Evolutionary conservation across 169 alveolate species (phyloP).

Genomic region (Eimeria praecox): DNA sequence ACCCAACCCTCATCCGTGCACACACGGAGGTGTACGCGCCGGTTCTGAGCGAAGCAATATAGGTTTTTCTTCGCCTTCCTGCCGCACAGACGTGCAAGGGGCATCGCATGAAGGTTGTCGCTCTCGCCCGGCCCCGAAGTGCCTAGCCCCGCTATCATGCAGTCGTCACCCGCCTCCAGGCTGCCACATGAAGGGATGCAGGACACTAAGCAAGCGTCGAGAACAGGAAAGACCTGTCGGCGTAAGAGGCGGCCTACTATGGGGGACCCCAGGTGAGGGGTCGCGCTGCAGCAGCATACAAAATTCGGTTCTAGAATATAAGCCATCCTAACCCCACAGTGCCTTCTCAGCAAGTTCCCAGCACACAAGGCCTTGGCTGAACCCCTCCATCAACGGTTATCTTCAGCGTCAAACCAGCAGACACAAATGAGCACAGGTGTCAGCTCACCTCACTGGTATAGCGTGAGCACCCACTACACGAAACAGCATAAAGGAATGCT

Average conservation of each 20-base stretch:
- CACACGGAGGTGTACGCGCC: constrained; percentile 61
- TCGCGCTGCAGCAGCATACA: constrained; percentile 62
- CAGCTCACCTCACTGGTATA: constrained; percentile 48
- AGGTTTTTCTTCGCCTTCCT: neutral
- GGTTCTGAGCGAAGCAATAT: neutral
- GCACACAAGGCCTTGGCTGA: neutral
- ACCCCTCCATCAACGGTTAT: neutral
- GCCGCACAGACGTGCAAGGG: neutral
- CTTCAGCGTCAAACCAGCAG: neutral
- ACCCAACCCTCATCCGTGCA: constrained; percentile 79
- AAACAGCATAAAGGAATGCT: constrained; percentile 62
- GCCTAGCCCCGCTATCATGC: constrained; percentile 56
- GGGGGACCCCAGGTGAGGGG: constrained; percentile 67
- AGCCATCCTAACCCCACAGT: neutral
- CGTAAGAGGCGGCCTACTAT: constrained; percentile 58
- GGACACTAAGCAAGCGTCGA: constrained; percentile 55
- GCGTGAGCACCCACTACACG: constrained; percentile 48
- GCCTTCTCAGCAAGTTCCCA: neutral
- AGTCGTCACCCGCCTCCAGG: constrained; percentile 15
- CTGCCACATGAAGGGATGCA: constrained; percentile 42
- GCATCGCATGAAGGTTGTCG: constrained; percentile 14
- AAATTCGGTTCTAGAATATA: neutral
- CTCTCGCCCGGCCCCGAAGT: constrained; percentile 2
- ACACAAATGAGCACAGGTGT: neutral
- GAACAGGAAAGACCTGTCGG: constrained; percentile 66